phyloP scores from a whole-genome alignment of 148 eudicot genomes.

The Agrostemma githago region DNA sequence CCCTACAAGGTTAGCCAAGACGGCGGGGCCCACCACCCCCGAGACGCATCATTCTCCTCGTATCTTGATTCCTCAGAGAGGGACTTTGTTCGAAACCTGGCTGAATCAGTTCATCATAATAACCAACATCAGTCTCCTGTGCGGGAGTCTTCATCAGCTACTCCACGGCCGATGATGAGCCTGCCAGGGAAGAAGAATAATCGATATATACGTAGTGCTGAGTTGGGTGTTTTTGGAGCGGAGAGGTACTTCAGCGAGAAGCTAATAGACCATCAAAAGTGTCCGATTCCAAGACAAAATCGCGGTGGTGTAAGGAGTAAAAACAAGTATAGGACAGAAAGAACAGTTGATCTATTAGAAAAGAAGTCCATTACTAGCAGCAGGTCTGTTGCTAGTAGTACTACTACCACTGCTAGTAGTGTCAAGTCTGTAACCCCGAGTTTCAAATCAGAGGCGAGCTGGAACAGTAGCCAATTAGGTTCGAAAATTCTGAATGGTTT shows the following conservation, averaged over 20 bases:
- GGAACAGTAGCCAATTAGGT: constrained; percentile 44
- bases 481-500: constrained; percentile 36
- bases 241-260: constrained; percentile 47
- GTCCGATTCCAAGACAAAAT: background rate
- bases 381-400: background rate
- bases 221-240: constrained; percentile 53
- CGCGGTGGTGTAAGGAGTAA: constrained; percentile 6
- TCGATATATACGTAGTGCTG: constrained; percentile 22
- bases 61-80: constrained; percentile 57
- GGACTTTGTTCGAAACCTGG: constrained; percentile 37
- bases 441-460: constrained; percentile 40
- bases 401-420: constrained; percentile 14
- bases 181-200: constrained; percentile 17
- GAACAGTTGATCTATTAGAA: constrained; percentile 7
- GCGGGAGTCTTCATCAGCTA: constrained; percentile 19
- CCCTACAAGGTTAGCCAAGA: constrained; percentile 21
- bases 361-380: constrained; percentile 12
- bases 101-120: constrained; percentile 25
- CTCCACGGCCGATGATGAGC: constrained; percentile 14
- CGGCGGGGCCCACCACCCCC: constrained; percentile 27
- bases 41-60: constrained; percentile 70
- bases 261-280: constrained; percentile 21
- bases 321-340: constrained; percentile 17
- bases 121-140: constrained; percentile 22
- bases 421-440: constrained; percentile 37